Evolutionary conservation across 768 basidiomycete genomes (phyloP).

Genomic region (Tephrocybe rancida): DNA sequence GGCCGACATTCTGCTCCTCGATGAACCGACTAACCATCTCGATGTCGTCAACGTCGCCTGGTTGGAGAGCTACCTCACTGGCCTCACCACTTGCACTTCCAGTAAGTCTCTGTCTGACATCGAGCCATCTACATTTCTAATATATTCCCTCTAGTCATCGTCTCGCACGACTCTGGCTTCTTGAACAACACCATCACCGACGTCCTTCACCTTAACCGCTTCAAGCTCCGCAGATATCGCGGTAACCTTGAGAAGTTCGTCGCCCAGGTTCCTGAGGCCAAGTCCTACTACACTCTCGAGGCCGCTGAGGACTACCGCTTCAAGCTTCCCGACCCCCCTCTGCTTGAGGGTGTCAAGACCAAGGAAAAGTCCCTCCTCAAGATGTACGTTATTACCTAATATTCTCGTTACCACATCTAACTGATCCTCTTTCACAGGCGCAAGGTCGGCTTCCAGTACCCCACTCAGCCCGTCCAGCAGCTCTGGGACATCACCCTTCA

Average conservation of each 20-base stretch:
- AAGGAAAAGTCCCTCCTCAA: constrained; percentile 97
- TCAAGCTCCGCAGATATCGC: constrained; percentile 94
- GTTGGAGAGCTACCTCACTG: constrained; percentile 92
- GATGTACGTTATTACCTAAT: constrained; percentile 53
- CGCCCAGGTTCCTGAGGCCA: constrained; percentile 93
- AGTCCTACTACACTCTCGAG: constrained; percentile 96
- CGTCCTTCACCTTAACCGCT: constrained; percentile 96
- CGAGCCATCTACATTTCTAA: constrained; percentile 4
- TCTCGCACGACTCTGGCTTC: constrained; percentile 97
- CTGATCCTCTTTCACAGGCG: constrained; percentile 42
- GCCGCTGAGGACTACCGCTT: constrained; percentile 97
- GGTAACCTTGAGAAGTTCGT: constrained; percentile 97
- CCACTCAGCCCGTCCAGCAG: constrained; percentile 82
- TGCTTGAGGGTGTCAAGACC: constrained; percentile 99
- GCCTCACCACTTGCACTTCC: constrained; percentile 89
- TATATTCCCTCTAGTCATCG: constrained; percentile 65
- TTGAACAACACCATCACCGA: constrained; percentile 98
- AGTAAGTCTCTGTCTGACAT: constrained; percentile 48
- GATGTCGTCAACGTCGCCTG: constrained; percentile 98
- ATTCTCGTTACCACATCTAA: too few relatives aligned
- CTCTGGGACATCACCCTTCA: constrained; percentile 94
- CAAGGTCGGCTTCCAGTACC: constrained; percentile 97
- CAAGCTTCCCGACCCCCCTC: constrained; percentile 96
- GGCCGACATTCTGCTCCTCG: constrained; percentile 94
- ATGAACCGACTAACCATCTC: constrained; percentile 97